phyloP scores from a whole-genome alignment of 306 rosid species.

The Quercus parvula region DNA sequence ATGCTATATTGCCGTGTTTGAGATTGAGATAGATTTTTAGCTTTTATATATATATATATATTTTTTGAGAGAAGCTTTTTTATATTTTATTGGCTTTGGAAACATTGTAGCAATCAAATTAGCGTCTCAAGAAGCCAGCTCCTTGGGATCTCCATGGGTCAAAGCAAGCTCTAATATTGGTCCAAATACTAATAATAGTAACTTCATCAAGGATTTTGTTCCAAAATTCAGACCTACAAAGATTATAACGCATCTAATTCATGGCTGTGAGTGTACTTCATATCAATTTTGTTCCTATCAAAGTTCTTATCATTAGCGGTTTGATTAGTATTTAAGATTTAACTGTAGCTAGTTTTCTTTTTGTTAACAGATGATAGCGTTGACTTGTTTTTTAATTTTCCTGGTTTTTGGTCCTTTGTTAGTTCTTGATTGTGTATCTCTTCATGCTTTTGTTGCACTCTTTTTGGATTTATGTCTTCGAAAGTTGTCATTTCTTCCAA shows the following conservation, averaged over 20 bases:
- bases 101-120: not conserved
- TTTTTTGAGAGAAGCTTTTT: too few species aligned
- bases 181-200: not conserved
- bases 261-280: conserved; percentile 28
- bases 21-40: not conserved
- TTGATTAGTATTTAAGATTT: not conserved
- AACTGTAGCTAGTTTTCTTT: not conserved
- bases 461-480: not conserved
- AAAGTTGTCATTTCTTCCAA: not conserved
- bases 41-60: too few species aligned
- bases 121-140: not conserved
- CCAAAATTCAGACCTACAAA: not conserved
- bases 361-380: not conserved
- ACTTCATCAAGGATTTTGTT: not conserved
- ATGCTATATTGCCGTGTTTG: not conserved
- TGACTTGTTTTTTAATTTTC: not conserved
- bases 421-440: not conserved
- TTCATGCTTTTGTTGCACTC: not conserved
- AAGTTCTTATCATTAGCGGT: not conserved
- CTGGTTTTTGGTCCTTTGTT: not conserved
- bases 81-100: not conserved
- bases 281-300: not conserved
- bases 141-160: not conserved
- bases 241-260: not conserved
- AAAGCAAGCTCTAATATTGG: not conserved